Percentiles rank a stretch among this genome's conserved stretches.
Evolutionary conservation across 23 red algal genomes (phyloP).

Genomic region (Gracilaria domingensis): DNA sequence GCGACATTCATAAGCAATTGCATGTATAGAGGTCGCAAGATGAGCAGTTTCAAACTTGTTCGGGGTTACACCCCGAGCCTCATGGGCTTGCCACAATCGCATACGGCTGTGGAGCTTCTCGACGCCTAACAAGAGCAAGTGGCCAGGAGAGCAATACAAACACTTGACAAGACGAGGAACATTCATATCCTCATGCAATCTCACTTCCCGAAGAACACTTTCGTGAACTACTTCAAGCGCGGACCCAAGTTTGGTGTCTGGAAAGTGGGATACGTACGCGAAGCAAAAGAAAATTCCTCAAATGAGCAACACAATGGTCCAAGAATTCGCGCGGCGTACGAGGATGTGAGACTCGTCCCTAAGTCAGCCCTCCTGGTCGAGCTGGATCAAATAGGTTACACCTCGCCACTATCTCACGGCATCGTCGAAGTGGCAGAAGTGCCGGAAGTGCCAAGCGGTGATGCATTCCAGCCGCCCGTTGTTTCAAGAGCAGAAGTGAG

Average conservation of each 20-base stretch:
- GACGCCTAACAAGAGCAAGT: slow-evolving; percentile 30
- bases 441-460: too few species aligned
- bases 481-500: background rate
- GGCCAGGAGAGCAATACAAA: slow-evolving; percentile 13
- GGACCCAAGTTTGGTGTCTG: slow-evolving; percentile 44
- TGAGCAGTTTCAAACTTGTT: slow-evolving; percentile 48
- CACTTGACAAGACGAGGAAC: background rate
- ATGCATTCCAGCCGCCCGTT: too few species aligned
- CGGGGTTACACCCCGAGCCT: slow-evolving; percentile 35
- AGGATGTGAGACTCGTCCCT: slow-evolving; percentile 37
- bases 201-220: background rate
- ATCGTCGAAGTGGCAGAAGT: too few species aligned
- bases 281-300: background rate
- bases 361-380: slow-evolving; percentile 10
- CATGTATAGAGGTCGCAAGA: slow-evolving; percentile 30
- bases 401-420: background rate
- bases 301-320: slow-evolving; percentile 1
- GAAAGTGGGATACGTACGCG: slow-evolving; percentile 25
- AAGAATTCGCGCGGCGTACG: slow-evolving; percentile 44
- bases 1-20: slow-evolving; percentile 28
- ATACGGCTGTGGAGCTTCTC: background rate
- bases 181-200: background rate
- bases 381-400: background rate
- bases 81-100: slow-evolving; percentile 19
- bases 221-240: slow-evolving; percentile 41